Conservation (phyloP, 169 alveolate genomes). For the Sarcocystis neurona region DNA sequence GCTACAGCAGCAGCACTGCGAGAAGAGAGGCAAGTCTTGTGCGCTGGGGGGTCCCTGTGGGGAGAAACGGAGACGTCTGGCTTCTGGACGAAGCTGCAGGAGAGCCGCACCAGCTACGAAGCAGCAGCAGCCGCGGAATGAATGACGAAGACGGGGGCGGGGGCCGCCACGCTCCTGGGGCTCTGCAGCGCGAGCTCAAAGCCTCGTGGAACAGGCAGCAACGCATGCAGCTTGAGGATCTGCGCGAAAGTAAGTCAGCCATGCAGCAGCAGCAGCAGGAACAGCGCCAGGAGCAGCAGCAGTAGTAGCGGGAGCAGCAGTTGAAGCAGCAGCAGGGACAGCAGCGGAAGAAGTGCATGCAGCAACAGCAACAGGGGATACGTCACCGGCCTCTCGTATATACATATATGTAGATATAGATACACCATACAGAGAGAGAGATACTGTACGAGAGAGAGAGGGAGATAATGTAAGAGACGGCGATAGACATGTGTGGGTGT, state of each 20-base stretch:
- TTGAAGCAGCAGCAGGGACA: background rate
- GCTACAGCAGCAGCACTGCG: no score
- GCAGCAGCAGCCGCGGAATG: background rate
- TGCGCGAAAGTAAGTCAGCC: no score
- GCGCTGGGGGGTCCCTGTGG: slow-evolving; percentile 1
- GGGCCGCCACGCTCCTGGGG: background rate
- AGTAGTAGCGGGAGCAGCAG: no score
- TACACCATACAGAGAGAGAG: no score
- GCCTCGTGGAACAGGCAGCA: slow-evolving; percentile 16
- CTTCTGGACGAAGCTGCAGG: slow-evolving; percentile 6
- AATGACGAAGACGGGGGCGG: background rate
- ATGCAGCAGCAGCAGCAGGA: background rate
- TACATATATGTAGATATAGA: background rate
- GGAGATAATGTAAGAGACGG: no score
- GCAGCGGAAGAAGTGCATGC: background rate
- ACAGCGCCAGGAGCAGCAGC: background rate
- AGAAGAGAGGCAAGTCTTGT: no score
- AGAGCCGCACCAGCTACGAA: background rate
- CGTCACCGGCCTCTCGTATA: background rate
- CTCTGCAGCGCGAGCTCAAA: background rate
- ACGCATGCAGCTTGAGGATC: slow-evolving; percentile 15
- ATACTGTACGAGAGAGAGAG: no score
- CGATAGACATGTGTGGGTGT: no score
- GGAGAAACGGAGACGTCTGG: slow-evolving; percentile 1
- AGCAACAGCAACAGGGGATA: background rate